phyloP scores from a whole-genome alignment of 2,329 filamentous ascomycete species.

The Helicocarpus griseus region DNA sequence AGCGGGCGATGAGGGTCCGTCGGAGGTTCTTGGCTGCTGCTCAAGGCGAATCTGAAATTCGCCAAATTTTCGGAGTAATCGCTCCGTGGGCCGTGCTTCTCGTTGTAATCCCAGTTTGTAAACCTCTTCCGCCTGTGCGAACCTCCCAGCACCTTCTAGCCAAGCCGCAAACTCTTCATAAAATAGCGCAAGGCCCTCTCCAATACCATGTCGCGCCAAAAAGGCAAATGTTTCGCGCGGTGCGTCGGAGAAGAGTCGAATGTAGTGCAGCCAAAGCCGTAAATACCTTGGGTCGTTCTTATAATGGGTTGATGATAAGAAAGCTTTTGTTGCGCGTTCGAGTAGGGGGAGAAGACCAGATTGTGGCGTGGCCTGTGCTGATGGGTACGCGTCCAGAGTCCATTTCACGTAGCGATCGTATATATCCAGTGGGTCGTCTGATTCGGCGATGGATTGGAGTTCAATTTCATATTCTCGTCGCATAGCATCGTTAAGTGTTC shows the following conservation, averaged over 20 bases:
- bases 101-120: slow-evolving; percentile 83
- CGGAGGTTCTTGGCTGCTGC: slow-evolving; percentile 50
- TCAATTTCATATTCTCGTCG: slow-evolving; percentile 82
- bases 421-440: slow-evolving; percentile 88
- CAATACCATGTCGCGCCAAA: slow-evolving; percentile 76
- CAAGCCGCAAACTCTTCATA: slow-evolving; percentile 96
- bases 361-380: slow-evolving; percentile 79
- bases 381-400: slow-evolving; percentile 91
- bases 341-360: slow-evolving; percentile 84
- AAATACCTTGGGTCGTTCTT: slow-evolving; percentile 92
- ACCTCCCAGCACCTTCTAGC: slow-evolving; percentile 75
- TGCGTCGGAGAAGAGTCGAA: slow-evolving; percentile 84
- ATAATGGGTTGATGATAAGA: slow-evolving; percentile 77
- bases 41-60: slow-evolving; percentile 78
- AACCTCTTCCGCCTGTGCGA: slow-evolving; percentile 87
- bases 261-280: slow-evolving; percentile 89
- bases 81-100: slow-evolving; percentile 71
- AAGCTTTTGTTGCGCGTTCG: slow-evolving; percentile 84
- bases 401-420: slow-evolving; percentile 96
- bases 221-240: slow-evolving; percentile 90
- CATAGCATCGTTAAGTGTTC: slow-evolving; percentile 67
- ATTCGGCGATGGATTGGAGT: slow-evolving; percentile 66
- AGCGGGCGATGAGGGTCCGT: slow-evolving; percentile 74
- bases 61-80: slow-evolving; percentile 77
- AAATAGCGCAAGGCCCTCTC: slow-evolving; percentile 77